Evolutionary conservation across 1,284 basidiomycete genomes (phyloP).

Genomic region (Malassezia equina): DNA sequence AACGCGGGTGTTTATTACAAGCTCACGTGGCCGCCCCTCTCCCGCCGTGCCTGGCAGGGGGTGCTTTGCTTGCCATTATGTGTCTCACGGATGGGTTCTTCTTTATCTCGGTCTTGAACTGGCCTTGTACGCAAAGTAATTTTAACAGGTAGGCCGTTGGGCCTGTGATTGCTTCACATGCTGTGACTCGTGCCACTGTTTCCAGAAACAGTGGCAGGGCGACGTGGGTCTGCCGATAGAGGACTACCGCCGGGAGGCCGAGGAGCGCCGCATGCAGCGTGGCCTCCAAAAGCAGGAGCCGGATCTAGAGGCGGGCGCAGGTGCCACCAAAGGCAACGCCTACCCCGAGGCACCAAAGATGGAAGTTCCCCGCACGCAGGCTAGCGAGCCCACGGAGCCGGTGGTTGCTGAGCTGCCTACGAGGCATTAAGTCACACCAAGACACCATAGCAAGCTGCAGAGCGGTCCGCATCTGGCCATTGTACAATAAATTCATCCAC

Average conservation of each 20-base stretch:
- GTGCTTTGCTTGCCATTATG: not conserved
- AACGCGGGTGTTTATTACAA: not conserved
- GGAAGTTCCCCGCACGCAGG: constrained; percentile 1
- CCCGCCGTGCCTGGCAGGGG: not conserved
- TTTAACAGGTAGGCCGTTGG: not conserved
- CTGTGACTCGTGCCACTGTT: constrained; percentile 7
- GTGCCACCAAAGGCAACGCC: not conserved
- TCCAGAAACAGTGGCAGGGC: constrained; percentile 1
- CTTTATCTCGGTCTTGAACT: not conserved
- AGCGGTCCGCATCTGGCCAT: constrained; percentile 37
- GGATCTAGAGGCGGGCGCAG: not conserved
- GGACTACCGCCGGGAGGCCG: constrained; percentile 12
- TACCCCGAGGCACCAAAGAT: constrained; percentile 11
- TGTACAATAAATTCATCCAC: constrained; percentile 63
- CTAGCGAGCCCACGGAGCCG: not conserved
- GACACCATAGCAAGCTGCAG: constrained; percentile 2
- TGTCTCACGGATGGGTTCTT: not conserved
- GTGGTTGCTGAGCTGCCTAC: not conserved
- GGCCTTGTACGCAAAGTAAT: not conserved
- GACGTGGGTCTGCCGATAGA: constrained; percentile 7
- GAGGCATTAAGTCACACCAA: not conserved
- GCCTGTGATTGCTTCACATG: not conserved
- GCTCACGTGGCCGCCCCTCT: not conserved
- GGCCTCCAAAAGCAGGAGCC: not conserved
- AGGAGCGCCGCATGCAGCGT: constrained; percentile 1